phyloP scores from a whole-genome alignment of 345 rosid species.

The Cardiospermum halicacabum region DNA sequence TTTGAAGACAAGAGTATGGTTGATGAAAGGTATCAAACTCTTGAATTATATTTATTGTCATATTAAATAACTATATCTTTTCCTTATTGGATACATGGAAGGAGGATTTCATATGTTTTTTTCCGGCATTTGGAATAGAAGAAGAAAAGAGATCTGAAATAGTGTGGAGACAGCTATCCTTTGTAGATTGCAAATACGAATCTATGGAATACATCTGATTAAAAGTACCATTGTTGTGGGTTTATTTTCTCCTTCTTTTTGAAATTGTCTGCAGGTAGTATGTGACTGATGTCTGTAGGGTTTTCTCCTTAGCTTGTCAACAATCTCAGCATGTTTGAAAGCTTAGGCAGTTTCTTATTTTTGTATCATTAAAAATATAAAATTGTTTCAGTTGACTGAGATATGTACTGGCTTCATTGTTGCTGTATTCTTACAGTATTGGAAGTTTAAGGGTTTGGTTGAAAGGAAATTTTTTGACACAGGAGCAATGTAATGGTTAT shows the following conservation, averaged over 20 bases:
- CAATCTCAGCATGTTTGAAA: neutral
- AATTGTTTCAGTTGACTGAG: too few relatives aligned
- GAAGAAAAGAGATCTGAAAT: too few relatives aligned
- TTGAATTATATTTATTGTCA: neutral
- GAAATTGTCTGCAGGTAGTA: neutral
- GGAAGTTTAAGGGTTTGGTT: neutral
- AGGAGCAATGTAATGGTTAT: too few relatives aligned
- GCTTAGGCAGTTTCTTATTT: neutral
- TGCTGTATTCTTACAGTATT: neutral
- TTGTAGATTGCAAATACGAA: neutral
- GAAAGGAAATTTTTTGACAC: neutral
- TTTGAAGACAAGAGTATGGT: neutral
- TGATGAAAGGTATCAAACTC: too few relatives aligned
- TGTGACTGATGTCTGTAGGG: neutral
- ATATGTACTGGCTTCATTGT: too few relatives aligned
- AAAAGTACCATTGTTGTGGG: neutral
- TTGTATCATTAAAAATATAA: neutral
- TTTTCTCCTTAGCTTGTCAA: neutral
- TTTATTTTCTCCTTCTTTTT: neutral
- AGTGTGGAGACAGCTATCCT: too few relatives aligned
- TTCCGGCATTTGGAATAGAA: neutral
- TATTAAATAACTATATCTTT: neutral
- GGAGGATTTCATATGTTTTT: neutral
- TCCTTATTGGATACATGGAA: neutral
- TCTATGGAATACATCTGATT: neutral